Conservation (phyloP, 2,329 filamentous ascomycete genomes). For the Calonectria pauciramosa region DNA sequence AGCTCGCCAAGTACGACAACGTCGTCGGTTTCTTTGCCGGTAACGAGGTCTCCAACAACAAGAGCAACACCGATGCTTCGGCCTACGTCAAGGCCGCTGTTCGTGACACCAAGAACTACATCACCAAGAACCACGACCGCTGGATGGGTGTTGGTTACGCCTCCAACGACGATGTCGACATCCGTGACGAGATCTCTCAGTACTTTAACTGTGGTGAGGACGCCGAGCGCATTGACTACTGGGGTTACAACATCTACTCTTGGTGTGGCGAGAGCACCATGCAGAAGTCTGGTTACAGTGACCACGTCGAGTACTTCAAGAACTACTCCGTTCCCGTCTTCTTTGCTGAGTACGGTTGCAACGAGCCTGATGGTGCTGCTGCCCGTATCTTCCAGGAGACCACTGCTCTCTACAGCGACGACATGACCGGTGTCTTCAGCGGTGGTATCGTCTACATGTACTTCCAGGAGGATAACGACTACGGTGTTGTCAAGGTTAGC, state of each 20-base stretch:
- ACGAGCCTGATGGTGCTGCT: constrained; percentile 70
- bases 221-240: constrained; percentile 86
- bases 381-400: constrained; percentile 90
- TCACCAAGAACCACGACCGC: constrained; percentile 83
- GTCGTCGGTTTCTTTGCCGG: constrained; percentile 98
- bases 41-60: constrained; percentile 94
- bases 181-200: constrained; percentile 84
- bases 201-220: constrained; percentile 93
- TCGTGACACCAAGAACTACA: constrained; percentile 95
- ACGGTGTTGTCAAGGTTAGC: constrained; percentile 78
- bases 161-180: constrained; percentile 90
- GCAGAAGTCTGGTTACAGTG: constrained; percentile 81
- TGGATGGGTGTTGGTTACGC: constrained; percentile 93
- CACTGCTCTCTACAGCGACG: constrained; percentile 78
- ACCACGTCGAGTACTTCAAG: constrained; percentile 87
- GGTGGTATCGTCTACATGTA: constrained; percentile 99
- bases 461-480: constrained; percentile 91
- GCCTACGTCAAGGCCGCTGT: constrained; percentile 98
- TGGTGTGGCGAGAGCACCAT: constrained; percentile 94
- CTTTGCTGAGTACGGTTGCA: constrained; percentile 99
- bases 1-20: constrained; percentile 86
- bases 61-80: constrained; percentile 89
- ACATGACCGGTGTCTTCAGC: constrained; percentile 91
- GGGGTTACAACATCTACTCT: constrained; percentile 99
- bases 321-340: constrained; percentile 95